Evolutionary conservation across 345 rosid species (phyloP).

Genomic region (Microthlaspi erraticum): DNA sequence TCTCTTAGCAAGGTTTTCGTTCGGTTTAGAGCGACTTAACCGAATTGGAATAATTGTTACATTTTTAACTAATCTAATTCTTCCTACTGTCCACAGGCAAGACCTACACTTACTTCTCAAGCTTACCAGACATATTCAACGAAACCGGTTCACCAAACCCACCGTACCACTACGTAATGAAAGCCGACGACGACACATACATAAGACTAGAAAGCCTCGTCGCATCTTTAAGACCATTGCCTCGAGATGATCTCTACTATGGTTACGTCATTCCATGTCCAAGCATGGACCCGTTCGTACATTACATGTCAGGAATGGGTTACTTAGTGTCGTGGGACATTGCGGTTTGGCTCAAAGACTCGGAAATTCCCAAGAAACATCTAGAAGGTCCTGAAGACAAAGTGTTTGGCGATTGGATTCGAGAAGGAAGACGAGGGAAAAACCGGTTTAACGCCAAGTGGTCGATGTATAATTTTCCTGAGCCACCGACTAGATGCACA

Average conservation of each 20-base stretch:
- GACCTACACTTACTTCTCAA: constrained; percentile 79
- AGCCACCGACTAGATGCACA: constrained; percentile 63
- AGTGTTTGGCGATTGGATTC: constrained; percentile 76
- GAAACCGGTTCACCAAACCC: constrained; percentile 48
- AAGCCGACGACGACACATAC: constrained; percentile 78
- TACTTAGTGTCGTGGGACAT: constrained; percentile 88
- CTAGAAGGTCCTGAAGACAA: constrained; percentile 78
- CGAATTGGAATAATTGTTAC: neutral
- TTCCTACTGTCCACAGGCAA: constrained; percentile 46
- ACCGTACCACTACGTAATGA: constrained; percentile 90
- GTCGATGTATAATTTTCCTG: constrained; percentile 83
- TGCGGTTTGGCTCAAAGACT: constrained; percentile 77
- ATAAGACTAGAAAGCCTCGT: constrained; percentile 59
- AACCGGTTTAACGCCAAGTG: constrained; percentile 81
- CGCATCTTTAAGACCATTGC: constrained; percentile 65
- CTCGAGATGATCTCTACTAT: constrained; percentile 79
- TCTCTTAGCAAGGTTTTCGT: neutral
- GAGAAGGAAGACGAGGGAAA: constrained; percentile 66
- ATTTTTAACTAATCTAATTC: constrained; percentile 7
- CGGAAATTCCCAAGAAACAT: constrained; percentile 71
- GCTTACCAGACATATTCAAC: constrained; percentile 65
- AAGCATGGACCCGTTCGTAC: constrained; percentile 88
- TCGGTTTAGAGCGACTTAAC: constrained; percentile 1
- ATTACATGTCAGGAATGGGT: constrained; percentile 95
- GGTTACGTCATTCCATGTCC: constrained; percentile 85